Percentiles rank a stretch among this genome's conserved stretches.
These are phyloP conservation scores for Sphagnum tenellum DNA, from an alignment of 225 moss, liverwort and hornwort species.

Conservation along the genomic window DNA sequence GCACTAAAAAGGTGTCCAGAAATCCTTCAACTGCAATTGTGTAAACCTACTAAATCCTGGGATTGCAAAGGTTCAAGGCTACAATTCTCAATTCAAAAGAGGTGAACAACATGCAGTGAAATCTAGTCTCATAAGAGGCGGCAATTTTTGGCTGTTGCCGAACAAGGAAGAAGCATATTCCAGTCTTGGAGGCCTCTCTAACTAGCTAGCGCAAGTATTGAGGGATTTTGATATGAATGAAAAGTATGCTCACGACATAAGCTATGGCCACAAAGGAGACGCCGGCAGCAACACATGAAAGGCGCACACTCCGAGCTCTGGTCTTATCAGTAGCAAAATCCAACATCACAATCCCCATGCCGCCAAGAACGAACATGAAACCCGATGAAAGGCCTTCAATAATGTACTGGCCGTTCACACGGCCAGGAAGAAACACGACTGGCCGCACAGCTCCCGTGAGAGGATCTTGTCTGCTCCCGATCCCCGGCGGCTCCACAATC, in stretches of 20 bases:
- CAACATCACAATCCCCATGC: conserved; percentile 77
- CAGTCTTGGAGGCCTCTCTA: too few relatives aligned
- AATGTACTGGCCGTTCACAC: conserved; percentile 96
- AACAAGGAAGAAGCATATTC: too few relatives aligned
- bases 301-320: conserved; percentile 70
- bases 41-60: too few relatives aligned
- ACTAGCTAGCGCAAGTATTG: conserved; percentile 49
- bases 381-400: conserved; percentile 92
- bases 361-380: conserved; percentile 95
- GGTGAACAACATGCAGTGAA: too few relatives aligned
- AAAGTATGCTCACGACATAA: conserved; percentile 90
- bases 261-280: conserved; percentile 64
- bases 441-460: conserved; percentile 88
- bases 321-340: conserved; percentile 79
- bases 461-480: conserved; percentile 96
- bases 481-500: conserved; percentile 97
- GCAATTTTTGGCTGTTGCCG: too few relatives aligned
- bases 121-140: too few relatives aligned
- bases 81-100: too few relatives aligned
- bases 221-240: conserved; percentile 92
- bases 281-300: conserved; percentile 75
- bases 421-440: conserved; percentile 78
- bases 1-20: too few relatives aligned
- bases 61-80: too few relatives aligned
- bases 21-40: too few relatives aligned